A percentile compares a stretch with the other conserved stretches of the same genome.
Evolutionary conservation across 108 stramenopile species (phyloP).

Genomic region (Stephanodiscus minutulus): DNA sequence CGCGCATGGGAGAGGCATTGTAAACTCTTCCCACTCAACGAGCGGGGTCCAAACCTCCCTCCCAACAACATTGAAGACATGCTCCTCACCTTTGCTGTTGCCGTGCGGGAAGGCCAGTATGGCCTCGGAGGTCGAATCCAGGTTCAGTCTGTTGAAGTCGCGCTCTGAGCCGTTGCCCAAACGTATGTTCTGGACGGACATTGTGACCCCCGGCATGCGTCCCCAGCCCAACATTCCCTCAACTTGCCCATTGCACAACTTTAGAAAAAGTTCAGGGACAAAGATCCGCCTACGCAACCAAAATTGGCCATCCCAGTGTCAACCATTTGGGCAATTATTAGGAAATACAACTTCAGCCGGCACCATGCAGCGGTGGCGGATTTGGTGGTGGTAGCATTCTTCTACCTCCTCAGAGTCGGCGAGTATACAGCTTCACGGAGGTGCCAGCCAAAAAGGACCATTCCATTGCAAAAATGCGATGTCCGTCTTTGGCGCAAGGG

Average conservation of each 20-base stretch:
- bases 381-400: not conserved
- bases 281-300: conserved; percentile 4
- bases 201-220: not conserved
- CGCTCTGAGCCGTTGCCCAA: not conserved
- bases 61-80: not conserved
- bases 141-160: not conserved
- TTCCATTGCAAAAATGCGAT: too few species aligned
- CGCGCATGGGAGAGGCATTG: not conserved
- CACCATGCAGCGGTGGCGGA: not conserved
- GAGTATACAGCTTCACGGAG: too few species aligned
- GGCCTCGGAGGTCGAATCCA: not conserved
- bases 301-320: conserved; percentile 2
- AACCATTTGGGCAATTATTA: not conserved
- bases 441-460: too few species aligned
- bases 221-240: not conserved
- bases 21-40: too few species aligned
- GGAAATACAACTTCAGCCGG: not conserved
- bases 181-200: not conserved
- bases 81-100: conserved; percentile 1
- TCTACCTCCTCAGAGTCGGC: too few species aligned
- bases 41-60: not conserved
- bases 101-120: conserved; percentile 1
- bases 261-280: not conserved
- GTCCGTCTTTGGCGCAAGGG: too few species aligned
- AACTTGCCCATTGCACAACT: not conserved